phyloP scores from a whole-genome alignment of 1,284 basidiomycete genomes.

The Ganoderma boninense region DNA sequence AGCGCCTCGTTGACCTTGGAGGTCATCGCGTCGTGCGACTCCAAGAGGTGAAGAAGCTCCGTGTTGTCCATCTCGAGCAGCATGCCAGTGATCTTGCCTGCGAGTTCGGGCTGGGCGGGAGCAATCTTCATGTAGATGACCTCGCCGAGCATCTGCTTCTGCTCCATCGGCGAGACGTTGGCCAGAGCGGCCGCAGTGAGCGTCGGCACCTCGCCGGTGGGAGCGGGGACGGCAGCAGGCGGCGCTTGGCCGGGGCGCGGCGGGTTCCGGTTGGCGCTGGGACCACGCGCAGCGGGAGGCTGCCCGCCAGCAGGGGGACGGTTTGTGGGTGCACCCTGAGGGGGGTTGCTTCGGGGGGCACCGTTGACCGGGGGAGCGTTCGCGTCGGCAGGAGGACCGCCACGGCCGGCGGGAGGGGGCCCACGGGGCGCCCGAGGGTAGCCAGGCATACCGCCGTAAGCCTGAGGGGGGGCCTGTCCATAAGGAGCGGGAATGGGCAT shows the following conservation, averaged over 20 bases:
- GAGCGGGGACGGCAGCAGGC: constrained; percentile 45
- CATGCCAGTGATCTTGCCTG: constrained; percentile 98
- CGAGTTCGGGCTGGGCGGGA: constrained; percentile 80
- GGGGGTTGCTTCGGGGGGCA: constrained; percentile 55
- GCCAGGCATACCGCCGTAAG: constrained; percentile 70
- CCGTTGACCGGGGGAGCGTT: constrained; percentile 62
- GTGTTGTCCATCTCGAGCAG: constrained; percentile 96
- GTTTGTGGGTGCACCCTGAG: constrained; percentile 52
- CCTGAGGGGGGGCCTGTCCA: constrained; percentile 71
- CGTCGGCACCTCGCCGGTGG: constrained; percentile 47
- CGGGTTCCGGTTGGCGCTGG: constrained; percentile 38
- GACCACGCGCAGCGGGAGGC: constrained; percentile 45
- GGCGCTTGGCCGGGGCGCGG: constrained; percentile 43
- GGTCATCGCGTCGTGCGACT: constrained; percentile 81
- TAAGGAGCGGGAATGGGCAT: constrained; percentile 81
- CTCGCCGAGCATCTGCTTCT: constrained; percentile 98
- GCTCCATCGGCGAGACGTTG: constrained; percentile 83
- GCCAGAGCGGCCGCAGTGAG: constrained; percentile 67
- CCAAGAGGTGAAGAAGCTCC: constrained; percentile 88
- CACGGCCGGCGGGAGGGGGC: constrained; percentile 47
- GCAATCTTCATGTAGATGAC: constrained; percentile 91
- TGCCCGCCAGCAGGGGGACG: constrained; percentile 41
- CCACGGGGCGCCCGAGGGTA: constrained; percentile 64
- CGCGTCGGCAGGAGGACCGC: constrained; percentile 63
- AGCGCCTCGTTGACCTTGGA: constrained; percentile 92